Evolutionary conservation across 2,329 filamentous ascomycete genomes (phyloP), one percentile per base, ranked within the genome.

Genomic region (Tolypocladium ovalisporum): DNA sequence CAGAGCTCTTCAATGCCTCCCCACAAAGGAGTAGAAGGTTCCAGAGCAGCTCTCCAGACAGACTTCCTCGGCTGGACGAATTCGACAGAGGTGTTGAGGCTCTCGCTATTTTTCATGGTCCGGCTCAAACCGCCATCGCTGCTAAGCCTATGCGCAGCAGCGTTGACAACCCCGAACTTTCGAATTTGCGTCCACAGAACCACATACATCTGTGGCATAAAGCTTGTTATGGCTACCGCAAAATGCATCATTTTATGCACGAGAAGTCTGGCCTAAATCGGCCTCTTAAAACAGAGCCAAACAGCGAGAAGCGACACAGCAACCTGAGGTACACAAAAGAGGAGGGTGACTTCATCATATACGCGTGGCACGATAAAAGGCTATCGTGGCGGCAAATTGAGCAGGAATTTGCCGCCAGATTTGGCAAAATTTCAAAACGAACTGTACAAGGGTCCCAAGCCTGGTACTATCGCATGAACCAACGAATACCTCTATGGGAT

Each of bases 291-390:
- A 69, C 71, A 17, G 70, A 70, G 6, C 68, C 68, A 0, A 70
- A 73, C 34, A 64, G 64, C 15, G 70, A 74, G 59, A 70, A 68
- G 52, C 64, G 71, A 32, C 72, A 74, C 59, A 74, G 73, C 60
- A 76, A 76, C 62, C 71, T 74, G 54, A 75, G 75, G 63, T 76
- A 76, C 63, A 74, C 72, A 0, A 70, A 68, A 1, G 73, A 76
- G 58, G 71, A 76, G 59, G 71, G 73, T 19, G 73, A 75, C 61
- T 76, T 73, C 56, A 74, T 75, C 63, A 73, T 75, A 59, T 76
- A 75, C 59, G 70, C 70, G 24, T 74, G 71, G 65, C 71, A 74
- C 57, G 73, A 75, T 60, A 73, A 71, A 66, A 74, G 73, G 61
- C 66, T 73, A 58, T 73, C 72, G 61, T 76, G 73, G 73, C 67